Base-by-base conservation (phyloP, 2,329 filamentous ascomycete species). In the Ceratocystis smalleyi region DNA sequence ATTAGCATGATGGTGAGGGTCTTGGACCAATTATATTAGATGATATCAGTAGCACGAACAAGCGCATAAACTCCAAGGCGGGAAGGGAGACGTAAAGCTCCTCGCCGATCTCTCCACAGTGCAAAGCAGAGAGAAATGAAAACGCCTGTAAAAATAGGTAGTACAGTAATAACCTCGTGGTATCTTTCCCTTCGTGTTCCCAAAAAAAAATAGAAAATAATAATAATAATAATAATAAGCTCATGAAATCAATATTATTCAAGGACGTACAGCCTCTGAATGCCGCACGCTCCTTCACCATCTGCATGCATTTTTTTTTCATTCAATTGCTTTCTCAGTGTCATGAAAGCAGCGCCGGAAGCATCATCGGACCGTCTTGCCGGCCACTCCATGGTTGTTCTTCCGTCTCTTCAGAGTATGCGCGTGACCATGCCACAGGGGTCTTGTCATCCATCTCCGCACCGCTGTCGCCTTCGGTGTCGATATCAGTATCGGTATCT, bases 371-470 rank as follows among this genome's bases (percentile, higher is more conserved):
- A 10, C 54, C 27, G 6, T 57, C 12, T 57, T 22, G 54, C 22
- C 54, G 54, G 15, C 54, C 15, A 30, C 15, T 57, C 54, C 54
- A 57, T 3, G 17, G 54, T 30, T 32, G 54, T 24, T 57, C 54
- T 32, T 57, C 54, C 15, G 15, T 35, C 32, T 57, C 54, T 35
- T 57, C 54, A 32, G 54, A 57, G 27, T 57, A 57, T 10, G 54
- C 54, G 19, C 54, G 54, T 30, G 24, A 10, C 54, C 54, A 57
- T 27, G 54, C 54, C 62, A 63, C 49, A 0, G 77, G 76, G 6
- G 77, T 79, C 66, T 72, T 74, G 59, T 71, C 66, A 40, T 77
- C 75, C 10, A 73, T 22, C 24, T 76, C 74, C 66, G 71, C 69
- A 17, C 75, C 72, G 51, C 65, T 69, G 17, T 65, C 68, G 24